Evolutionary conservation across 129 eudicot species (phyloP).

Genomic region (Centella asiatica): DNA sequence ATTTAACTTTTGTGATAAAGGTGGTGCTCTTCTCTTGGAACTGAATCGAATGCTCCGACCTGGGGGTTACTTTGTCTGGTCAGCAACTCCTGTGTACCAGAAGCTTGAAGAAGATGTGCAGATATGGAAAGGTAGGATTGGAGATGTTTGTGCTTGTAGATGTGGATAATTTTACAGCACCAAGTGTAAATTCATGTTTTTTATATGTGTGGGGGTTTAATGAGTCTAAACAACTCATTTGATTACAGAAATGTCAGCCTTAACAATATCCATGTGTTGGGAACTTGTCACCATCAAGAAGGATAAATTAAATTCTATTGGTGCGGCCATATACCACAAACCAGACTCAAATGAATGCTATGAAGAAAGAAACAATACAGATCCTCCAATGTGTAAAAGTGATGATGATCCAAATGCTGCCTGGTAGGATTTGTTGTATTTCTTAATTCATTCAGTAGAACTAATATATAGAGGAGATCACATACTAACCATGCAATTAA

Average conservation of each 20-base stretch:
- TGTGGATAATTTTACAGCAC: not conserved
- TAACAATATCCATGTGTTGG: slow-evolving; percentile 87
- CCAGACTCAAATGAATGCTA: slow-evolving; percentile 81
- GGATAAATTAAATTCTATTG: slow-evolving; percentile 50
- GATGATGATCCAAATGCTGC: slow-evolving; percentile 95
- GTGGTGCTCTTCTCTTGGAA: slow-evolving; percentile 74
- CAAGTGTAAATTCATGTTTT: not conserved
- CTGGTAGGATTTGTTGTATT: slow-evolving; percentile 37
- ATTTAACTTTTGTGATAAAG: slow-evolving; percentile 21
- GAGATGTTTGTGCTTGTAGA: not conserved
- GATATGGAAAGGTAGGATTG: slow-evolving; percentile 60
- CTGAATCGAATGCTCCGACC: slow-evolving; percentile 77
- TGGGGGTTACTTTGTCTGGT: slow-evolving; percentile 86
- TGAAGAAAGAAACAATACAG: slow-evolving; percentile 44
- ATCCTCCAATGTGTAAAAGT: slow-evolving; percentile 66
- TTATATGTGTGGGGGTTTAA: not conserved
- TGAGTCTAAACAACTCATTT: not conserved
- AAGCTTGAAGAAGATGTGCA: slow-evolving; percentile 58
- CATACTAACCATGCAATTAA: not conserved
- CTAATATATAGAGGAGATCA: not conserved
- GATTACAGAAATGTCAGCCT: slow-evolving; percentile 58
- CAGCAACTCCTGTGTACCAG: slow-evolving; percentile 89
- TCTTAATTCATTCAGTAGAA: no score
- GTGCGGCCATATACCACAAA: slow-evolving; percentile 70
- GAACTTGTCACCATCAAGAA: slow-evolving; percentile 69